Conservation (phyloP, 139 green algal species). For the Trebouxia sp. region DNA sequence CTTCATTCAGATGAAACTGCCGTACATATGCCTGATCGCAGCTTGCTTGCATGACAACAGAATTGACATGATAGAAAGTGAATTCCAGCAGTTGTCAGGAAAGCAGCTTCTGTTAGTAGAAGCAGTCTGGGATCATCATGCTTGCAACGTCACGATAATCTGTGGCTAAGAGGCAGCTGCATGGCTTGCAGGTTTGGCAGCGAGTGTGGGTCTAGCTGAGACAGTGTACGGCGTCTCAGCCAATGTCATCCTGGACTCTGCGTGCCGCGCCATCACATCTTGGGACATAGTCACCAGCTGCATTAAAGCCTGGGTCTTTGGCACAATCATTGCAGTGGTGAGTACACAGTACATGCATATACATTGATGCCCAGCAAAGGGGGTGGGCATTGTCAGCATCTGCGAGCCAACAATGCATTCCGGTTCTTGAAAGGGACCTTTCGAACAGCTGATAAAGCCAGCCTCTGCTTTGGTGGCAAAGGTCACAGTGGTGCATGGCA, state of each 20-base stretch:
- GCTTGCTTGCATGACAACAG: neutral
- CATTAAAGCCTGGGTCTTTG: constrained; percentile 95
- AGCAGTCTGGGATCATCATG: neutral
- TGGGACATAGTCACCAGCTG: constrained; percentile 91
- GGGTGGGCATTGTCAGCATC: no score
- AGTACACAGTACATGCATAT: neutral
- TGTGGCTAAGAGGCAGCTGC: neutral
- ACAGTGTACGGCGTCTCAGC: constrained; percentile 90
- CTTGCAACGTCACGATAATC: neutral
- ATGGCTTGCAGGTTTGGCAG: constrained; percentile 77
- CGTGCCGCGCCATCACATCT: constrained; percentile 69
- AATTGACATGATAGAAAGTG: no score
- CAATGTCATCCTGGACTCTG: constrained; percentile 96
- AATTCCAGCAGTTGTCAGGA: no score
- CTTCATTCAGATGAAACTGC: no score
- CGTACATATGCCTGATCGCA: neutral
- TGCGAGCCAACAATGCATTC: no score
- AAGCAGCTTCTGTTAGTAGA: no score
- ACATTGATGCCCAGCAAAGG: no score
- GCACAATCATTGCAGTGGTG: constrained; percentile 83
- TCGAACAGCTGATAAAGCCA: no score
- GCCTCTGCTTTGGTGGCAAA: no score
- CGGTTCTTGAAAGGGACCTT: no score
- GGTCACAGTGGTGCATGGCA: no score
- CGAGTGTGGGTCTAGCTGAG: constrained; percentile 88